Percentiles rank a stretch among this genome's conserved stretches.
These are phyloP conservation scores for Lepraria neglecta DNA, from an alignment of 495 filamentous ascomycete species.

Conservation along the genomic window DNA sequence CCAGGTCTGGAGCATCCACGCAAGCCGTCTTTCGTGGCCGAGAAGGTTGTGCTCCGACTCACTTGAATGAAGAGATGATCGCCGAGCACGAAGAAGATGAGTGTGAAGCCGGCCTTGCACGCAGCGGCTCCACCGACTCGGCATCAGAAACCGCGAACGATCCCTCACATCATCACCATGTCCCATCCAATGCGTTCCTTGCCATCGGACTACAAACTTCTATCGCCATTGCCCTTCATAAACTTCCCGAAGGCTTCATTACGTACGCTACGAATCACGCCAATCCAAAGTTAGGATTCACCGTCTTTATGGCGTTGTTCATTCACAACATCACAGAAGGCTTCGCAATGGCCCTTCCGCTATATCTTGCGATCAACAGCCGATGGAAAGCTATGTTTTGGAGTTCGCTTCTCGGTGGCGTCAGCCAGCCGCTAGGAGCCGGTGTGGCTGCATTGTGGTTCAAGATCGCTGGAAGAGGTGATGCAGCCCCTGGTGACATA, in stretches of 20 bases:
- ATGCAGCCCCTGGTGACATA: slow-evolving; percentile 40
- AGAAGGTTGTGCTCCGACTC: slow-evolving; percentile 13
- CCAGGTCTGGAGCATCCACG: slow-evolving; percentile 6
- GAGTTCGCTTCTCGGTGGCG: slow-evolving; percentile 74
- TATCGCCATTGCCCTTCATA: slow-evolving; percentile 91
- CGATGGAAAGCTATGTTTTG: slow-evolving; percentile 75
- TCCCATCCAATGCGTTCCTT: slow-evolving; percentile 89
- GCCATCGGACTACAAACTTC: slow-evolving; percentile 89
- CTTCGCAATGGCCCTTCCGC: slow-evolving; percentile 84
- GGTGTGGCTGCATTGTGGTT: slow-evolving; percentile 81
- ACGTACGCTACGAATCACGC: slow-evolving; percentile 98
- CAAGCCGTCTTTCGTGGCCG: slow-evolving; percentile 21
- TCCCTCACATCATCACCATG: slow-evolving; percentile 71
- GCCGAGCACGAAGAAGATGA: slow-evolving; percentile 1
- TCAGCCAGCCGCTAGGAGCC: slow-evolving; percentile 82
- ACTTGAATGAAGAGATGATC: slow-evolving; percentile 3
- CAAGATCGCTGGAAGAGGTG: slow-evolving; percentile 40
- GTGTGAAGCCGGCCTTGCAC: not conserved
- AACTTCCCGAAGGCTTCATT: slow-evolving; percentile 96
- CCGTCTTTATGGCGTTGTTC: slow-evolving; percentile 90
- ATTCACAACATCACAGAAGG: slow-evolving; percentile 98
- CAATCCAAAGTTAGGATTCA: slow-evolving; percentile 75
- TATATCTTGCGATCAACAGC: slow-evolving; percentile 79
- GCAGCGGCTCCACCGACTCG: slow-evolving; percentile 6
- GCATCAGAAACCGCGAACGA: slow-evolving; percentile 30